Evolutionary conservation across 768 basidiomycete species (phyloP), one percentile per base, ranked within the genome.

Genomic region (Phylloporus sp.): DNA sequence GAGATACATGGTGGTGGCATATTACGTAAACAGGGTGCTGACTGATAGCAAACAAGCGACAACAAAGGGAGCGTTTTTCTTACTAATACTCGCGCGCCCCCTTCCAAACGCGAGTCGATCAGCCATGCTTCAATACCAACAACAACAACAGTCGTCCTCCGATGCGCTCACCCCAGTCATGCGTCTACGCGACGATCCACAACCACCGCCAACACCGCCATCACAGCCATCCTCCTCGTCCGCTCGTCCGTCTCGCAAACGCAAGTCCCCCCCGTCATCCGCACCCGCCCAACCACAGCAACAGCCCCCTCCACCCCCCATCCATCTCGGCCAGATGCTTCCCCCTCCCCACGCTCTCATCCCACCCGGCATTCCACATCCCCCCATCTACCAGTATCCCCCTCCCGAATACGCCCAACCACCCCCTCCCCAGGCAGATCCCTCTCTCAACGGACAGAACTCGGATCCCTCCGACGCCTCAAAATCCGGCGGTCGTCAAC

Each of bases 141-240:
- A 51, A 23, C 56, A 54, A 34, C 61, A 58, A 21, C 47, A 48
- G 24, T n/a, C n/a, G n/a, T 32, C 38, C 22, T 38, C 58, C 2
- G 60, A 62, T 33, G 20, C 48, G 18, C 53, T 54, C 14, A 51
- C 59, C 0, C 57, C 55, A 3, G 58, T 68, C n/a, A 78, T 82
- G 77, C 78, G 82, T 57, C 74, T 86, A 32, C 76, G 79, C 58
- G 82, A 84, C 35, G 81, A 84, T 41, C 75, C 66, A 13, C 52
- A 55, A 18, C 49, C 61, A 3, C 15, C 51, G 0, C 42, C 47
- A 26, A 23, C 55, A 4, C 36, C 62, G 13, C 23, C 62, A 0
- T 36, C 61, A 15, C 63, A 52, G n/a, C 50, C 42, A 1, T 40
- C 46, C 28, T 17, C 44, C n/a, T 6, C 52, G 14, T 21, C 45